phyloP scores from a whole-genome alignment of 2,329 filamentous ascomycete species.

The Phialophora tarda region DNA sequence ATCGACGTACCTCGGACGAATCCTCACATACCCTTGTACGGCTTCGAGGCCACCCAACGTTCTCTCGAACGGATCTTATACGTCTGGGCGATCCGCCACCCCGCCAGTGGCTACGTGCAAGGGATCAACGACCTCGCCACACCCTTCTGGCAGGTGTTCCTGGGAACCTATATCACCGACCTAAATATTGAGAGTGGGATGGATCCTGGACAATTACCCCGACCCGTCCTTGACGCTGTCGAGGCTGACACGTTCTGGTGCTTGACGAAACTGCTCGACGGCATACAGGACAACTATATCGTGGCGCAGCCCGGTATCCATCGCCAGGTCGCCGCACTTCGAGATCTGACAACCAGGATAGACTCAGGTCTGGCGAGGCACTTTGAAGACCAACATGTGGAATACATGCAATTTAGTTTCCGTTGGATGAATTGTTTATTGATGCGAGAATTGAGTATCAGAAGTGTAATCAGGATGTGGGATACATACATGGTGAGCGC shows the following conservation, averaged over 20 bases:
- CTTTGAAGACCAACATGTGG: slow-evolving; percentile 85
- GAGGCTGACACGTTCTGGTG: slow-evolving; percentile 99
- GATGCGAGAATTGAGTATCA: slow-evolving; percentile 96
- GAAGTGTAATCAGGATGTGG: slow-evolving; percentile 98
- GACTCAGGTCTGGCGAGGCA: slow-evolving; percentile 84
- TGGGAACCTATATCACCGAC: slow-evolving; percentile 94
- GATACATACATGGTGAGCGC: slow-evolving; percentile 91
- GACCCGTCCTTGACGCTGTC: slow-evolving; percentile 89
- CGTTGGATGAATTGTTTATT: slow-evolving; percentile 99
- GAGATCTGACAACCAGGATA: slow-evolving; percentile 89
- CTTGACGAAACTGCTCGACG: slow-evolving; percentile 94
- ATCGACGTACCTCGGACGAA: slow-evolving; percentile 97
- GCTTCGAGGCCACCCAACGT: slow-evolving; percentile 93
- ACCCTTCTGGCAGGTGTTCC: slow-evolving; percentile 97
- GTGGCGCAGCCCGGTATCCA: slow-evolving; percentile 97
- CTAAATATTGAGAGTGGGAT: slow-evolving; percentile 89
- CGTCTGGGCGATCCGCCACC: slow-evolving; percentile 96
- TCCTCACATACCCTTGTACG: slow-evolving; percentile 91
- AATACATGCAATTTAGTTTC: slow-evolving; percentile 99
- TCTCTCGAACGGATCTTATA: slow-evolving; percentile 95
- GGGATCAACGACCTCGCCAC: slow-evolving; percentile 98
- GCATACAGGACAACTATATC: slow-evolving; percentile 99
- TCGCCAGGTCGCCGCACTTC: slow-evolving; percentile 83
- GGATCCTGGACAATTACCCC: slow-evolving; percentile 93
- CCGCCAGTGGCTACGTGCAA: slow-evolving; percentile 96